Base-by-base conservation (phyloP, 176 grass and related monocot genomes). In the Miscanthus lutarioriparius region DNA sequence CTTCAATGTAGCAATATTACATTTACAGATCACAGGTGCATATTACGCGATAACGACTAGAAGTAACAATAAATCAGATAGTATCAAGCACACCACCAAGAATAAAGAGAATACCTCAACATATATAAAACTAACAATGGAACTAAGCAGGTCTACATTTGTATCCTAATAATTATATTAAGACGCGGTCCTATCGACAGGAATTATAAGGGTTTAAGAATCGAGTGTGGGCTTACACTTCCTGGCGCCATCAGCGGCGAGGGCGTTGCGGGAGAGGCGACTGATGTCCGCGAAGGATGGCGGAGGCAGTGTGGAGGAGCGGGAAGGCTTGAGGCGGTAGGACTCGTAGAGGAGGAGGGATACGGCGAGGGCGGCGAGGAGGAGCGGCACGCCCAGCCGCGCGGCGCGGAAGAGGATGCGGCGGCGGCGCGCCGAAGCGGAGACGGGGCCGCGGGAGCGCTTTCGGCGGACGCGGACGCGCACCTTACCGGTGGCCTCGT, bases 291-390 rank as follows among this genome's bases (percentile, higher is more conserved):
- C 49, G 20, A 66, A 28, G 15, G 77, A 56, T 2, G 15, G 73
- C 76, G 75, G 15, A 25, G 8, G 64, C 10, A 59, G 71, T 25
- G 44, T 67, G 54, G 44, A 36, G 20, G 75, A 74, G 3, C 2
- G 45, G 25, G 59, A 48, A 22, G 63, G 59, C n/a, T 23, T 73
- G 63, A 83, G 64, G 70, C 20, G 56, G 83, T 83, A 90, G 86
- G 69, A 88, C 84, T 94, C 91, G 19, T 86, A 87, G 63, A 90
- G n/a, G 83, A 96, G 79, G 65, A 95, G 88, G 19, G 82, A 80
- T 10, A 91, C 78, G 2, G 86, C 90, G 64, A 93, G 72, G 54
- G 73, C 33, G 20, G 89, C 85, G 43, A 98, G 72, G 72, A 96
- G 68, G 67, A 82, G 85, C 85, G 88, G 84, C 40, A 49, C 82